These are phyloP conservation scores for Triangularia setosa DNA, from an alignment of 2,329 filamentous ascomycete species.

Conservation along the genomic window DNA sequence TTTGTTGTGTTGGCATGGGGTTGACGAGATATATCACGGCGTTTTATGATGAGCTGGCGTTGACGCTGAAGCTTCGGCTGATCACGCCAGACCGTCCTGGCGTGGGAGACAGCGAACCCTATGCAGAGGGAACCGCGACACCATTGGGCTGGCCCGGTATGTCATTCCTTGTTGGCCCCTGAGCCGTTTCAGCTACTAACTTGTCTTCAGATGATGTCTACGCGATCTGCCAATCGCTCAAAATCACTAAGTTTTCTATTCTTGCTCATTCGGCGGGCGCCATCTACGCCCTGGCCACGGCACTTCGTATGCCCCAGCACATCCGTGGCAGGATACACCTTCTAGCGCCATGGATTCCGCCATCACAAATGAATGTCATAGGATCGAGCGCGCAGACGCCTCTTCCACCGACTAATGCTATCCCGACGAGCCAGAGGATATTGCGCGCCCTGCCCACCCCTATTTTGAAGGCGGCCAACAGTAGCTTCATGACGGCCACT, in stretches of 20 bases:
- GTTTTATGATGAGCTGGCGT: conserved; percentile 93
- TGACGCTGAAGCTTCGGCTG: conserved; percentile 80
- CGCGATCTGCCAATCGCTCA: conserved; percentile 85
- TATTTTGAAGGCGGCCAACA: conserved; percentile 89
- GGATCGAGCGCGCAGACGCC: conserved; percentile 62
- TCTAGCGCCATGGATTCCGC: conserved; percentile 94
- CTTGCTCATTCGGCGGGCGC: conserved; percentile 94
- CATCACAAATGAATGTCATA: conserved; percentile 83
- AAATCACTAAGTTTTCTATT: conserved; percentile 93
- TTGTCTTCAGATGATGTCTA: conserved; percentile 68
- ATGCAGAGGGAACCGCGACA: conserved; percentile 75
- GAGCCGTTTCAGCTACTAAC: neutral
- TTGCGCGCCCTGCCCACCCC: conserved; percentile 85
- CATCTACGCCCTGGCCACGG: conserved; percentile 95
- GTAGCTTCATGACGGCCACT: conserved; percentile 89
- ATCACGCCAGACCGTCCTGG: conserved; percentile 94
- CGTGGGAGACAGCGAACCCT: conserved; percentile 85
- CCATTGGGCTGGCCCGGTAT: conserved; percentile 91
- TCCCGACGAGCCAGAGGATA: conserved; percentile 88
- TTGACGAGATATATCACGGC: conserved; percentile 92
- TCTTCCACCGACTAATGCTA: conserved; percentile 73
- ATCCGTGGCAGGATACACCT: conserved; percentile 93
- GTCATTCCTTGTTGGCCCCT: conserved; percentile 29
- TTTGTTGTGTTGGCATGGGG: conserved; percentile 97
- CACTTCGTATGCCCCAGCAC: conserved; percentile 91